A percentile compares a stretch with the other conserved stretches of the same genome.
Evolutionary conservation across 1,139 yeast species (phyloP).

Genomic region (Blastobotrys malaysiensis): DNA sequence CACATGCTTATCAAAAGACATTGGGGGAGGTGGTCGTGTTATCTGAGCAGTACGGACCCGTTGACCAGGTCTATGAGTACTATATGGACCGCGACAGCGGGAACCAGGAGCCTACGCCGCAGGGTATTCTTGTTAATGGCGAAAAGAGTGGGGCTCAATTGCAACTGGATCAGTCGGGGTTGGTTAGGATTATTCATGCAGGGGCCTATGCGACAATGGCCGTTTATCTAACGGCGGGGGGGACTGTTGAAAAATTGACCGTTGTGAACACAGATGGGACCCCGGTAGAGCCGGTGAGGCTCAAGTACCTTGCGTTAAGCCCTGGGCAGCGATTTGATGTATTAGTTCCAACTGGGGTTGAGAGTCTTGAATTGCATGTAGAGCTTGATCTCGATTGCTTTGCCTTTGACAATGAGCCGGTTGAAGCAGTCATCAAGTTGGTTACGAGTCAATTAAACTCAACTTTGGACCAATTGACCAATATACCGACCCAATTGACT

Average conservation of each 20-base stretch:
- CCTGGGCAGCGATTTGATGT: constrained; percentile 65
- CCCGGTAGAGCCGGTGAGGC: constrained; percentile 51
- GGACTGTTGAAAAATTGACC: constrained; percentile 29
- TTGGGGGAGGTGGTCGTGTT: constrained; percentile 56
- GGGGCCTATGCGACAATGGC: constrained; percentile 27
- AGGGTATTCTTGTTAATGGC: constrained; percentile 41
- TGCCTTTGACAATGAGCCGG: not conserved
- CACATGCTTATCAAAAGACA: too few species aligned
- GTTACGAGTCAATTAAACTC: too few species aligned
- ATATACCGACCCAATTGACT: too few species aligned
- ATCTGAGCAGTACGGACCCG: constrained; percentile 72
- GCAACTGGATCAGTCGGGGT: constrained; percentile 16
- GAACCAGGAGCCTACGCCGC: constrained; percentile 89
- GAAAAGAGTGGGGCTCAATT: constrained; percentile 13
- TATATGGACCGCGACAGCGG: constrained; percentile 67
- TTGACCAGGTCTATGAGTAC: constrained; percentile 45
- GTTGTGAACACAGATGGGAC: constrained; percentile 70
- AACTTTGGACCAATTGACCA: too few species aligned
- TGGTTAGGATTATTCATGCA: constrained; percentile 30
- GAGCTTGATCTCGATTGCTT: constrained; percentile 16
- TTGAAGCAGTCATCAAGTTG: not conserved
- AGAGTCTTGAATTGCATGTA: constrained; percentile 26
- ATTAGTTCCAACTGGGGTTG: constrained; percentile 25
- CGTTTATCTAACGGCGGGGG: constrained; percentile 13
- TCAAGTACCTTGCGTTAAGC: constrained; percentile 54